These are phyloP conservation scores for Alternaria burnsii DNA, from an alignment of 2,329 filamentous ascomycete genomes.

Conservation along the genomic window DNA sequence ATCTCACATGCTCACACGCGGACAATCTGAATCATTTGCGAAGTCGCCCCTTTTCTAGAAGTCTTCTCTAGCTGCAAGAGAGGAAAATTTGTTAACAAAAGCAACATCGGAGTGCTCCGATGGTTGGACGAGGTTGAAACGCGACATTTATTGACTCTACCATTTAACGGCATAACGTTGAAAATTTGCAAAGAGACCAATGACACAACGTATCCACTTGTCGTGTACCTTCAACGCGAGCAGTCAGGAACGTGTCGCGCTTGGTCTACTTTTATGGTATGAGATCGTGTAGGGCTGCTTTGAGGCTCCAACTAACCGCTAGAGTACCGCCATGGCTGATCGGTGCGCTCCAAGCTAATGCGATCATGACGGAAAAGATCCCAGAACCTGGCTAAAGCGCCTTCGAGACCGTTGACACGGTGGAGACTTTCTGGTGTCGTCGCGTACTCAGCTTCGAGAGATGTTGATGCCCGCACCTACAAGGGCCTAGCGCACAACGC, in stretches of 20 bases:
- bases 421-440: not conserved
- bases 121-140: slow-evolving; percentile 15
- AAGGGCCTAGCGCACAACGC: slow-evolving; percentile 14
- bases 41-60: slow-evolving; percentile 1
- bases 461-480: not conserved
- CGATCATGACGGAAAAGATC: not conserved
- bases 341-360: not conserved
- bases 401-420: slow-evolving; percentile 6
- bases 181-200: slow-evolving; percentile 33
- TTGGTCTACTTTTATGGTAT: not conserved
- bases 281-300: not conserved
- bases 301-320: slow-evolving; percentile 5
- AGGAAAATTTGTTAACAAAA: slow-evolving; percentile 18
- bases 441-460: not conserved
- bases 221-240: slow-evolving; percentile 21
- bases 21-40: not conserved
- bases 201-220: slow-evolving; percentile 36
- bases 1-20: slow-evolving; percentile 1
- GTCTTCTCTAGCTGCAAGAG: not conserved
- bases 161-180: slow-evolving; percentile 32
- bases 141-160: slow-evolving; percentile 27
- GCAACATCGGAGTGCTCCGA: slow-evolving; percentile 24
- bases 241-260: slow-evolving; percentile 12
- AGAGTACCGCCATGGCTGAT: slow-evolving; percentile 1
- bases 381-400: not conserved